These are phyloP conservation scores for Naegleria fowleri DNA, from an alignment of 208 protist genomes.

Conservation along the genomic window DNA sequence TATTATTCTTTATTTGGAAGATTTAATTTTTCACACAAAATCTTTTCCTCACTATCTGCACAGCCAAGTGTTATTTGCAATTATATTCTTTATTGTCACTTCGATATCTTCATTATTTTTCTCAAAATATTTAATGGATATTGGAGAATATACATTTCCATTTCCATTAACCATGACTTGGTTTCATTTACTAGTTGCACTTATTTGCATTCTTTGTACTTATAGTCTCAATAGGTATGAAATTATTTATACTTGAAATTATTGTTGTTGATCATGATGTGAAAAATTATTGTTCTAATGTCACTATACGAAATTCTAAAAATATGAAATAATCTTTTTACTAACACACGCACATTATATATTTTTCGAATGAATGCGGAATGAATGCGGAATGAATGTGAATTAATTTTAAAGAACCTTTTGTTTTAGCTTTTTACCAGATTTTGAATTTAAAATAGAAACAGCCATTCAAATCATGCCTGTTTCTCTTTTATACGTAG, in stretches of 20 bases:
- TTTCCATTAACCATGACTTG: slow-evolving; percentile 34
- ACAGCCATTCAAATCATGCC: slow-evolving; percentile 46
- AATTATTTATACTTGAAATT: neutral
- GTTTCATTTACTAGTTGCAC: slow-evolving; percentile 31
- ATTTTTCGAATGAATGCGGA: too few species aligned
- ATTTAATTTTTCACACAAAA: too few species aligned
- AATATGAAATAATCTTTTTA: too few species aligned
- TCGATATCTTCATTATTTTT: neutral
- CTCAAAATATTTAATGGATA: neutral
- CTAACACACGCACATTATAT: too few species aligned
- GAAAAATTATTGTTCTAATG: too few species aligned
- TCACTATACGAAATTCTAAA: too few species aligned
- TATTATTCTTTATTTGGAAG: too few species aligned
- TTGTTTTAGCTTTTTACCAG: slow-evolving; percentile 11
- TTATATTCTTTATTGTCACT: slow-evolving; percentile 38
- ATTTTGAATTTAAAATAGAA: slow-evolving; percentile 43
- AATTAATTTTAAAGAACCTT: neutral
- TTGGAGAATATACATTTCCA: neutral
- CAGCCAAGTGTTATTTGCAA: neutral
- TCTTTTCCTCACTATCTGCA: too few species aligned
- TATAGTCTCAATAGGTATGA: neutral
- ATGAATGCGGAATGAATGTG: too few species aligned
- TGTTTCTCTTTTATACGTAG: slow-evolving; percentile 48
- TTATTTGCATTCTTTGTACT: neutral
- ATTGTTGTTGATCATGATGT: too few species aligned